Conservation (phyloP, 306 rosid genomes). For the Dicorynia guianensis region DNA sequence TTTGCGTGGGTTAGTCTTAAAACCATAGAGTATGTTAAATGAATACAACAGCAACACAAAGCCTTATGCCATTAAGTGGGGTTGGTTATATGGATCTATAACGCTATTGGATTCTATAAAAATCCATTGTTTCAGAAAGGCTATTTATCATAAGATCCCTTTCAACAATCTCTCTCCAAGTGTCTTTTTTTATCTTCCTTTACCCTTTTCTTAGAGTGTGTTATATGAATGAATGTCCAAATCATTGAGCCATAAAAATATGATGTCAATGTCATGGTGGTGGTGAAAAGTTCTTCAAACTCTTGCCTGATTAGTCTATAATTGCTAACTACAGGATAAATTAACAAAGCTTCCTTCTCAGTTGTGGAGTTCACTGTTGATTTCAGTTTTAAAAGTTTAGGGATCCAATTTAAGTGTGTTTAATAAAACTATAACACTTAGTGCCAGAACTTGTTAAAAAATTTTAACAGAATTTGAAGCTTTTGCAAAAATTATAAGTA, state of each 20-base stretch:
- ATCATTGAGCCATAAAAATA: background rate
- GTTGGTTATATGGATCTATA: no score
- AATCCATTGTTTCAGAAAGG: no score
- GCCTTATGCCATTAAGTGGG: no score
- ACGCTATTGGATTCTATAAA: no score
- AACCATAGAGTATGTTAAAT: background rate
- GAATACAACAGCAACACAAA: no score
- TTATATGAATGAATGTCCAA: background rate
- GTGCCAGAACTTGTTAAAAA: background rate
- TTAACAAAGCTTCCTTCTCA: background rate
- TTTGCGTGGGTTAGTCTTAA: background rate
- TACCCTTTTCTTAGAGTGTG: no score
- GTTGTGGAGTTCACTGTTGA: background rate
- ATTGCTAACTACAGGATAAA: background rate
- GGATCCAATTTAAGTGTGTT: constrained; percentile 5
- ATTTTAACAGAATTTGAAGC: constrained; percentile 9
- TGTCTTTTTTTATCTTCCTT: no score
- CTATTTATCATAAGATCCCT: no score
- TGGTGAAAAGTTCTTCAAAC: background rate
- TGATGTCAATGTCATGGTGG: background rate
- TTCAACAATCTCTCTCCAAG: no score
- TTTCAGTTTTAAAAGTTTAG: background rate
- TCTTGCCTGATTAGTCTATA: constrained; percentile 17
- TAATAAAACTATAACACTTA: background rate
- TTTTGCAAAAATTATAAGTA: constrained; percentile 6